phyloP scores from a whole-genome alignment of 148 eudicot genomes.

The Spergularia marina region DNA sequence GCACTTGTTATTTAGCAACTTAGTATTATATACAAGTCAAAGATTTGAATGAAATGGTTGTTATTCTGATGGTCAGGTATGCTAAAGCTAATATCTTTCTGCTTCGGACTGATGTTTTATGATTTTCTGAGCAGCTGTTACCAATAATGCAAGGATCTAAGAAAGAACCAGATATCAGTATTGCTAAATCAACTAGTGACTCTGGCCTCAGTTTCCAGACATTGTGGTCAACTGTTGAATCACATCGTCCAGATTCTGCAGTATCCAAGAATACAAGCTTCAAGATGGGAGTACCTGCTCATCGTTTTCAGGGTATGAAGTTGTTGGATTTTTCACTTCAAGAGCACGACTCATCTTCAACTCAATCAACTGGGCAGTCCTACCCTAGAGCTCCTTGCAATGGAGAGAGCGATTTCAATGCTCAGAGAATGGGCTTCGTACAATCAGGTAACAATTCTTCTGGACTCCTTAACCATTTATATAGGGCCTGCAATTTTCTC shows the following conservation, averaged over 20 bases:
- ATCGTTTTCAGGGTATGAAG: conserved; percentile 31
- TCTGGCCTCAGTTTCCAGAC: conserved; percentile 20
- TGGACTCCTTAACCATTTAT: neutral
- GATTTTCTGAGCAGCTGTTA: conserved; percentile 15
- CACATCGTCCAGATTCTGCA: conserved; percentile 34
- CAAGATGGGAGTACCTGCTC: conserved; percentile 40
- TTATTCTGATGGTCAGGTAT: neutral
- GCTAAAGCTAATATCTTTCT: neutral
- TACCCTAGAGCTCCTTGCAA: conserved; percentile 35
- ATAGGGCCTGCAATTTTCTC: conserved; percentile 5
- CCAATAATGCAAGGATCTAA: conserved; percentile 39
- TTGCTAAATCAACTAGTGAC: conserved; percentile 30
- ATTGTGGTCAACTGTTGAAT: conserved; percentile 38
- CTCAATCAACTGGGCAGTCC: conserved; percentile 68
- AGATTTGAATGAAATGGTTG: neutral
- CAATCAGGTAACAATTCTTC: conserved; percentile 35
- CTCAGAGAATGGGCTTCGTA: conserved; percentile 27
- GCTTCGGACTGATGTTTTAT: conserved; percentile 5
- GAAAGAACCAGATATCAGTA: conserved; percentile 32
- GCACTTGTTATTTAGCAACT: neutral
- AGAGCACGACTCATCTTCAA: conserved; percentile 67
- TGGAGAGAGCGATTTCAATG: conserved; percentile 37
- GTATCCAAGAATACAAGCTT: conserved; percentile 37
- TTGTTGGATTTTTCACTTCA: conserved; percentile 44
- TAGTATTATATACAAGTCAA: neutral